Evolutionary conservation across 352 stramenopile species (phyloP).

Genomic region (Phytophthora citrophthora): DNA sequence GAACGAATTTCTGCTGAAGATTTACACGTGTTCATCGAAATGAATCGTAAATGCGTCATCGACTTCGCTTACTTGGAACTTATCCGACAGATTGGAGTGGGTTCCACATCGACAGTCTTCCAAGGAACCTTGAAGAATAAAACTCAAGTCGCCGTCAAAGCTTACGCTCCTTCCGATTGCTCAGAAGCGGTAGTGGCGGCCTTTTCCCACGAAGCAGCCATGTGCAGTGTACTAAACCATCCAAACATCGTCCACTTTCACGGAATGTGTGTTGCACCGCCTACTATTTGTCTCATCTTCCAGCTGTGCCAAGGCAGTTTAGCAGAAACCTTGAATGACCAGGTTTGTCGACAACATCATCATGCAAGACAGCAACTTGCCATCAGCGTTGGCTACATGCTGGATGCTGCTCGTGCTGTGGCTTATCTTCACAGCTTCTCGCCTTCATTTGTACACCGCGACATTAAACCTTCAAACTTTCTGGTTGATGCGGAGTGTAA

Average conservation of each 20-base stretch:
- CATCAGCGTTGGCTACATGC: slow-evolving; percentile 49
- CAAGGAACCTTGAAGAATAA: slow-evolving; percentile 44
- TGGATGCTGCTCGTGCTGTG: slow-evolving; percentile 53
- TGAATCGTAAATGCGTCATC: slow-evolving; percentile 60
- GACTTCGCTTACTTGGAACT: slow-evolving; percentile 62
- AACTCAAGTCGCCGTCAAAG: slow-evolving; percentile 52
- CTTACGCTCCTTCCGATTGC: slow-evolving; percentile 42
- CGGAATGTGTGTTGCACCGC: slow-evolving; percentile 47
- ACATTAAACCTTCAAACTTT: slow-evolving; percentile 55
- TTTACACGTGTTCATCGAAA: slow-evolving; percentile 57
- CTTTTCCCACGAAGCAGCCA: slow-evolving; percentile 53
- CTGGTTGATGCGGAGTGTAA: slow-evolving; percentile 43
- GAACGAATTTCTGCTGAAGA: slow-evolving; percentile 47
- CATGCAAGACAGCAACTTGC: slow-evolving; percentile 38
- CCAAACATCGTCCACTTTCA: slow-evolving; percentile 54
- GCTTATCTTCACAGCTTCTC: slow-evolving; percentile 61
- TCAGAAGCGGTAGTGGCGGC: slow-evolving; percentile 38
- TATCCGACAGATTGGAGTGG: slow-evolving; percentile 36
- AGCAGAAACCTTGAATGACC: slow-evolving; percentile 24
- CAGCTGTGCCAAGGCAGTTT: slow-evolving; percentile 45
- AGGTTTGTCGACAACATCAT: slow-evolving; percentile 23
- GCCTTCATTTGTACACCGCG: slow-evolving; percentile 51
- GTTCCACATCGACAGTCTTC: slow-evolving; percentile 37
- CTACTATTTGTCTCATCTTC: slow-evolving; percentile 51
- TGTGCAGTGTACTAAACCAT: slow-evolving; percentile 42